Evolutionary conservation across 768 basidiomycete species (phyloP).

Genomic region (Amanita pallidorosea): DNA sequence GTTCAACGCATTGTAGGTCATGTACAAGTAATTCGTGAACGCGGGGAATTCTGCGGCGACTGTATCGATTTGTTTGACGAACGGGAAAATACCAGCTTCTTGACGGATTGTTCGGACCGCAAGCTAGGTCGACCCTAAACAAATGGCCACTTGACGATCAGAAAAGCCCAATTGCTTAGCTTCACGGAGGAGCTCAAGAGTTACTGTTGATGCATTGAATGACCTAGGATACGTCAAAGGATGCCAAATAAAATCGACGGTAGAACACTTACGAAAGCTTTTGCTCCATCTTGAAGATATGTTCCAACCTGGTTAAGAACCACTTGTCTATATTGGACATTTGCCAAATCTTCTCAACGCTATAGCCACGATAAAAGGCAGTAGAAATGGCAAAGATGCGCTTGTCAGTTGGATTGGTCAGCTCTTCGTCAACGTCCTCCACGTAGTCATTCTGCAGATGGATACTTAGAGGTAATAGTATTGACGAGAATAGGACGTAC

Average conservation of each 20-base stretch:
- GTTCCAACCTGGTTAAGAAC: slow-evolving; percentile 86
- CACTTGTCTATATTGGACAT: slow-evolving; percentile 99
- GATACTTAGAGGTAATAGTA: slow-evolving; percentile 1
- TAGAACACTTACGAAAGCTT: slow-evolving; percentile 49
- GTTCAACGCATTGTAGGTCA: slow-evolving; percentile 92
- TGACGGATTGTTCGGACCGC: slow-evolving; percentile 86
- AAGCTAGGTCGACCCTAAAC: slow-evolving; percentile 84
- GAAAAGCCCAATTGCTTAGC: slow-evolving; percentile 96
- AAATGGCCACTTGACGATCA: slow-evolving; percentile 77
- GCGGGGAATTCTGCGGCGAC: slow-evolving; percentile 99
- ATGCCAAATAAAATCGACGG: not conserved
- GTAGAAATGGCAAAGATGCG: slow-evolving; percentile 94
- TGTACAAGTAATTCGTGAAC: slow-evolving; percentile 98
- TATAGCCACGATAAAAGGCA: slow-evolving; percentile 88
- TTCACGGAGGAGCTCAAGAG: slow-evolving; percentile 52
- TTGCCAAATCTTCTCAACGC: slow-evolving; percentile 94
- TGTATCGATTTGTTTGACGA: slow-evolving; percentile 98
- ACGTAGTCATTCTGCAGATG: slow-evolving; percentile 68
- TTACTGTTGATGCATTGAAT: slow-evolving; percentile 54
- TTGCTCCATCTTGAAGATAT: slow-evolving; percentile 77
- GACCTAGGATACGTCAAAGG: slow-evolving; percentile 26
- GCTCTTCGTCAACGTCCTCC: slow-evolving; percentile 87
- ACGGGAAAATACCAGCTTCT: slow-evolving; percentile 74
- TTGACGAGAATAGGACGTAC: slow-evolving; percentile 18
- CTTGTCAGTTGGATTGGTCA: slow-evolving; percentile 92